Conservation (phyloP, 495 filamentous ascomycete species). For the Usnea hakonensis region DNA sequence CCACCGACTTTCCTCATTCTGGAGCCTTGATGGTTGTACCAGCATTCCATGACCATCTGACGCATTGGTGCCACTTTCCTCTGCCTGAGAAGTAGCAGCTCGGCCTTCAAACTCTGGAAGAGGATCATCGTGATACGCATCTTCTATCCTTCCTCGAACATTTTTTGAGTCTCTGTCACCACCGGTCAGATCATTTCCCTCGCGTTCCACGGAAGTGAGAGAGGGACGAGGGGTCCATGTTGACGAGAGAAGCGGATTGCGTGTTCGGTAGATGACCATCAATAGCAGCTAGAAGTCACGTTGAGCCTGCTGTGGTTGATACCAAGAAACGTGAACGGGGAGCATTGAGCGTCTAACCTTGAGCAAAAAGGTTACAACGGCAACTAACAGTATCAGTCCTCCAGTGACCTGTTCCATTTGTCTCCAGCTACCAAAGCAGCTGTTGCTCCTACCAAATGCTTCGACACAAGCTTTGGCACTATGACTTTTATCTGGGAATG, state of each 20-base stretch:
- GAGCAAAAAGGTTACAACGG: slow-evolving; percentile 23
- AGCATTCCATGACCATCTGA: slow-evolving; percentile 8
- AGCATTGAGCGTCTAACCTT: slow-evolving; percentile 21
- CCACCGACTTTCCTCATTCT: slow-evolving; percentile 26
- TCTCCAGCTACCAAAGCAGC: slow-evolving; percentile 28
- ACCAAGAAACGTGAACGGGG: not conserved
- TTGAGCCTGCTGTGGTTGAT: not conserved
- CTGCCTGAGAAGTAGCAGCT: not conserved
- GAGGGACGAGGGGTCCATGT: slow-evolving; percentile 12
- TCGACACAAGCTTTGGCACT: slow-evolving; percentile 16
- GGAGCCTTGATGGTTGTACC: slow-evolving; percentile 24
- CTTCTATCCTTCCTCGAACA: slow-evolving; percentile 22
- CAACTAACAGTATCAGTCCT: slow-evolving; percentile 28
- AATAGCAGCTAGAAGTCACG: slow-evolving; percentile 8
- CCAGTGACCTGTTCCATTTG: slow-evolving; percentile 26
- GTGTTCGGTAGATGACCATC: slow-evolving; percentile 16
- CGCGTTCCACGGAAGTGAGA: not conserved
- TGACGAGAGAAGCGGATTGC: slow-evolving; percentile 13
- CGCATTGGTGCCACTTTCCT: slow-evolving; percentile 2
- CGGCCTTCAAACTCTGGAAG: not conserved
- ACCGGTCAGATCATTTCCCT: slow-evolving; percentile 15
- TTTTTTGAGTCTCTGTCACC: slow-evolving; percentile 14
- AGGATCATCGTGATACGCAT: slow-evolving; percentile 25
- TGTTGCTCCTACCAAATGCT: slow-evolving; percentile 15
- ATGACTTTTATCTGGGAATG: slow-evolving; percentile 15